These are phyloP conservation scores for Papiliotrema fonsecae DNA, from an alignment of 1,284 basidiomycete genomes.

Conservation along the genomic window DNA sequence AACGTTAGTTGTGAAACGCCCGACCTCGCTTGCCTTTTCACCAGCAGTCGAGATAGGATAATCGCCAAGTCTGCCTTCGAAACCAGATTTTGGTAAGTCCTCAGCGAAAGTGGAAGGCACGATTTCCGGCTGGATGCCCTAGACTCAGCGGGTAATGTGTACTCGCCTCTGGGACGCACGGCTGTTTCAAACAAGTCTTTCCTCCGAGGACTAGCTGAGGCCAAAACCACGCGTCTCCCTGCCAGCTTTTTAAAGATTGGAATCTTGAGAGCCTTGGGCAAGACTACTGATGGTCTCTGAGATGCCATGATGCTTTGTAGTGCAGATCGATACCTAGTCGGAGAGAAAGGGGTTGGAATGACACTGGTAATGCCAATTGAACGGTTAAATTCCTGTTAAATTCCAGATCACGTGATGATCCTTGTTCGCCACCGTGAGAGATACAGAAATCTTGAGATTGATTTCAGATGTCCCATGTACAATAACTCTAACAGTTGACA, in stretches of 20 bases:
- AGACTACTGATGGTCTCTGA: constrained; percentile 50
- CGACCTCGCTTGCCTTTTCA: constrained; percentile 60
- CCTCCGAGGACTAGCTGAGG: constrained; percentile 78
- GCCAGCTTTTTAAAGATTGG: constrained; percentile 67
- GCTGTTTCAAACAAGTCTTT: constrained; percentile 67
- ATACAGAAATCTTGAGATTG: too few species aligned
- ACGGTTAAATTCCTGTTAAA: too few species aligned
- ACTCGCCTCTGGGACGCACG: neutral
- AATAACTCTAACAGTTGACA: too few species aligned
- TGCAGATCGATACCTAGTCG: too few species aligned
- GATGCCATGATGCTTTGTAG: constrained; percentile 10
- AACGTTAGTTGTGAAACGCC: neutral
- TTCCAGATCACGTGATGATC: too few species aligned
- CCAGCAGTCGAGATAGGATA: constrained; percentile 90
- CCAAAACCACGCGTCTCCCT: constrained; percentile 70
- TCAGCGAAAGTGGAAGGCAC: constrained; percentile 86
- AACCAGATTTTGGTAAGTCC: constrained; percentile 65
- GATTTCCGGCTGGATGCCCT: constrained; percentile 83
- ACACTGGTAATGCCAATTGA: too few species aligned
- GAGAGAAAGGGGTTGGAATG: too few species aligned
- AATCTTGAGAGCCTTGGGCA: constrained; percentile 64
- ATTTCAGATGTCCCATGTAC: too few species aligned
- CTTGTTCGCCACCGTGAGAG: too few species aligned
- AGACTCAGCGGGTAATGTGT: constrained; percentile 6
- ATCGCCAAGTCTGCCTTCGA: constrained; percentile 69